These are phyloP conservation scores for Nakaseomyces delphensis DNA, from an alignment of 1,139 yeast genomes.

Conservation along the genomic window DNA sequence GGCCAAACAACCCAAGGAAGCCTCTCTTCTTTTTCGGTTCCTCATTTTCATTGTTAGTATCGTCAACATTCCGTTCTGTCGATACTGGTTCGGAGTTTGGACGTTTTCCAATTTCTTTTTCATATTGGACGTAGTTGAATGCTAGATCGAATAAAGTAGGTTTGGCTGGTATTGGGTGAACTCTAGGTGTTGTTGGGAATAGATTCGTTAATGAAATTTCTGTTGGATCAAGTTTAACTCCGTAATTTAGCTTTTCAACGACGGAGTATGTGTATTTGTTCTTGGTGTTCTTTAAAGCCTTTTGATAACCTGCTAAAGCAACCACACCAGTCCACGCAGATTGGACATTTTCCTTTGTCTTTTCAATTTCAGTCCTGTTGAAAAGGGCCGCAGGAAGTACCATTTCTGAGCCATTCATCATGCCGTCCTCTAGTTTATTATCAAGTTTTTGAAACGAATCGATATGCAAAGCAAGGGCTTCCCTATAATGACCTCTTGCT, in stretches of 20 bases:
- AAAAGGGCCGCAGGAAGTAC: slow-evolving; percentile 20
- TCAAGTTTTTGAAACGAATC: slow-evolving; percentile 20
- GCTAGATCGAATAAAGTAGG: slow-evolving; percentile 90
- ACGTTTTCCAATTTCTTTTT: slow-evolving; percentile 11
- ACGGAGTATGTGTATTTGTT: slow-evolving; percentile 26
- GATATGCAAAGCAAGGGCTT: slow-evolving; percentile 27
- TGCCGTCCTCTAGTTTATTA: slow-evolving; percentile 10
- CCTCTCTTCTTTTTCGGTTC: slow-evolving; percentile 36
- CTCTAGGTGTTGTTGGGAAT: slow-evolving; percentile 40
- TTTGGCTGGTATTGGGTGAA: slow-evolving; percentile 60
- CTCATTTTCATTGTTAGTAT: slow-evolving; percentile 8
- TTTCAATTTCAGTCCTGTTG: slow-evolving; percentile 13
- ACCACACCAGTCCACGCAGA: slow-evolving; percentile 23
- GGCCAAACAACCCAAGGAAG: slow-evolving; percentile 43
- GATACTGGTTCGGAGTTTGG: slow-evolving; percentile 3
- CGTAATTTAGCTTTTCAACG: slow-evolving; percentile 44
- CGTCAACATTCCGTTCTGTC: not conserved
- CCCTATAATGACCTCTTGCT: slow-evolving; percentile 23
- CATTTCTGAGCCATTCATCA: slow-evolving; percentile 7
- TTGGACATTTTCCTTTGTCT: slow-evolving; percentile 15
- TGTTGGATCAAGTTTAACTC: slow-evolving; percentile 33
- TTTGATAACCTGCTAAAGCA: slow-evolving; percentile 29
- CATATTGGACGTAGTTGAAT: slow-evolving; percentile 63
- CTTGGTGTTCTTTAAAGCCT: slow-evolving; percentile 11
- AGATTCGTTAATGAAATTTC: slow-evolving; percentile 37